Base-by-base conservation (phyloP, 441 rosid species). In the Metrosideros polymorpha region DNA sequence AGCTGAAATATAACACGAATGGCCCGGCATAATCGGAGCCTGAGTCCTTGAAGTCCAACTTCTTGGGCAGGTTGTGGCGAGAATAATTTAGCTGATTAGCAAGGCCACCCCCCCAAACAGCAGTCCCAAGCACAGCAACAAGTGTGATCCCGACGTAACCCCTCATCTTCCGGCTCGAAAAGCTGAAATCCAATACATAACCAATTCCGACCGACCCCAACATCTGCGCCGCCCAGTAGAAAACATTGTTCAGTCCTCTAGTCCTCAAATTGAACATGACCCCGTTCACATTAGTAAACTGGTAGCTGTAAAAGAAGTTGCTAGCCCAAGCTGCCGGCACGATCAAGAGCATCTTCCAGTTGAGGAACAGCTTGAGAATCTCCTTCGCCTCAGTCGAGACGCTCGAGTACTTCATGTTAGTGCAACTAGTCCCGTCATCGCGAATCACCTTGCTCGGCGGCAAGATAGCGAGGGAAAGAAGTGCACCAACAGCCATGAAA, bases 401-500 rank as follows among this genome's bases (percentile, higher is more conserved):
- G 4, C 52, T 66, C 0, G 94, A 91, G 87, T 91, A 92, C 87
- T 83, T 85, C 12, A 89, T 66, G 47, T 87, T 84, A 19, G 92
- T 91, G 88, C 95, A 95, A 6, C 14, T 86, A 13, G 90, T 90
- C 25, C 98, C 98, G 75, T 96, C 97, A 54, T 94, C 86, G 17
- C 96, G 95, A 22, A 96, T 85, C 8, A 96, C 97, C 10, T 88
- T 87, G 18, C 75, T 89, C 19, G 98, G 94, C 24, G 97, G 97
- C 83, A 96, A 89, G 71, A 96, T 91, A 0, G 91, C 94, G 10
- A 95, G 79, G 13, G 98, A 91, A 56, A 94, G 95, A 4, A 93
- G 82, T 22, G 92, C 89, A 0, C 98, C 98, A 27, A 83, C 90
- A 6, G 88, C 1, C 97, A 93, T 94, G 59, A 94, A 94, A 84